phyloP scores from a whole-genome alignment of 352 stramenopile species.

The Globisporangium rhizosaccharum region DNA sequence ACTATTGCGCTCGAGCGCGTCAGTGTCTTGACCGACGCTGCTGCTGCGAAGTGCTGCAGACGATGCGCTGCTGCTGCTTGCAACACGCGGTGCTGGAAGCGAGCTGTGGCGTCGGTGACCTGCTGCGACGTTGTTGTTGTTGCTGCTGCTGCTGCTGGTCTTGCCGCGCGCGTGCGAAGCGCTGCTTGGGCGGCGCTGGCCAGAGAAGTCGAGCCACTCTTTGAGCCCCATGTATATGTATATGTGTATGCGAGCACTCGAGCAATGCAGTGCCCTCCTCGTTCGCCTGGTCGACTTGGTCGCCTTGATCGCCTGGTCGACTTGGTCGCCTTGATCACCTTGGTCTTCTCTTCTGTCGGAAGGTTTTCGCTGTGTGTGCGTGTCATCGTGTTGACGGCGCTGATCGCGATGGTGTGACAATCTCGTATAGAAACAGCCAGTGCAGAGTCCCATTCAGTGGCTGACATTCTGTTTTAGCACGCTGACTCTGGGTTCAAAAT shows the following conservation, averaged over 20 bases:
- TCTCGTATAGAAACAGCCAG: neutral
- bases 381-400: no score
- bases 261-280: neutral
- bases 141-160: conserved; percentile 4
- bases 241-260: neutral
- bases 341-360: neutral
- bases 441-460: neutral
- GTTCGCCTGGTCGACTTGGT: neutral
- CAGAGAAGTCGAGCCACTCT: conserved; percentile 54
- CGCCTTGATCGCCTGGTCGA: no score
- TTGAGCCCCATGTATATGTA: conserved; percentile 46
- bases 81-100: neutral
- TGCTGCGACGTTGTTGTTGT: neutral
- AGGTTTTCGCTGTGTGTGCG: neutral
- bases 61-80: conserved; percentile 1
- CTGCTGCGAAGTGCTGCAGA: conserved; percentile 8
- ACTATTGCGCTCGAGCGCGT: conserved; percentile 2
- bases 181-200: conserved; percentile 4
- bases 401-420: neutral
- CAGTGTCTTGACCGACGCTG: conserved; percentile 4
- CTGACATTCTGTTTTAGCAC: neutral
- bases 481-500: neutral
- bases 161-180: conserved; percentile 4
- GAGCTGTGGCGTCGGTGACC: conserved; percentile 10
- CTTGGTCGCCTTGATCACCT: neutral